Base-by-base conservation (phyloP, 495 filamentous ascomycete genomes). In the Lasiosphaeriaceae sp. region DNA sequence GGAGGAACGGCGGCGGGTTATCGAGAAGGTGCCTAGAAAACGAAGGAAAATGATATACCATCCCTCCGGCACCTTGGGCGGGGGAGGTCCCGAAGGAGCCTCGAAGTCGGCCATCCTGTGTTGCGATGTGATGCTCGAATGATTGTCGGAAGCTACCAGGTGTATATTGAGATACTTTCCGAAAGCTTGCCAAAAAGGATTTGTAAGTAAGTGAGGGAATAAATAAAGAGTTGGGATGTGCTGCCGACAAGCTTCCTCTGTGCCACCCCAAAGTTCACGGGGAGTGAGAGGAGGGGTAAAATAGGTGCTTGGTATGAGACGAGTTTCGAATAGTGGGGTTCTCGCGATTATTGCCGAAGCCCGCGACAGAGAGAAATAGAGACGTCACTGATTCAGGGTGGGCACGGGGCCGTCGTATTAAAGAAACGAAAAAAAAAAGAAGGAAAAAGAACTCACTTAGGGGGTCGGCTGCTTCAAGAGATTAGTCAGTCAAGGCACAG, bases 1-100 rank as follows among this genome's bases (percentile, higher is more conserved):
- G 39, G 1, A 17, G 14, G 39, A 17, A 43, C n/a, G 9, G 26
- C 26, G 9, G 26, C 26, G 26, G 26, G 9, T 31, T 4, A 31
- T 31, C 16, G 9, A n/a, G 2, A 43, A 17, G 12, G 39, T n/a
- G n/a, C n/a, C n/a, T n/a, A n/a, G n/a, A n/a, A n/a, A n/a, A n/a
- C n/a, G n/a, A 0, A 43, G 8, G 14, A 12, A 43, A 43, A 43
- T 43, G n/a, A 43, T 12, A 12, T 43, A 43, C 39, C 91, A 97
- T 55, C 93, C 93, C 65, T 89, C 86, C 0, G 93, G 94, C 1
- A 96, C 87, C 58, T 83, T 83, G 21, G 91, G 92, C 9, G 94
- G 92, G 35, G 92, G 91, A 50, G 93, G 93, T 6, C 90, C 90
- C 1, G 82, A 64, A 19, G 90, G 90, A 55, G 90, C 82, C 35